Percentiles rank a stretch among this genome's conserved stretches.
phyloP scores from a whole-genome alignment of 1,284 basidiomycete genomes.

The Chondrostereum purpureum region DNA sequence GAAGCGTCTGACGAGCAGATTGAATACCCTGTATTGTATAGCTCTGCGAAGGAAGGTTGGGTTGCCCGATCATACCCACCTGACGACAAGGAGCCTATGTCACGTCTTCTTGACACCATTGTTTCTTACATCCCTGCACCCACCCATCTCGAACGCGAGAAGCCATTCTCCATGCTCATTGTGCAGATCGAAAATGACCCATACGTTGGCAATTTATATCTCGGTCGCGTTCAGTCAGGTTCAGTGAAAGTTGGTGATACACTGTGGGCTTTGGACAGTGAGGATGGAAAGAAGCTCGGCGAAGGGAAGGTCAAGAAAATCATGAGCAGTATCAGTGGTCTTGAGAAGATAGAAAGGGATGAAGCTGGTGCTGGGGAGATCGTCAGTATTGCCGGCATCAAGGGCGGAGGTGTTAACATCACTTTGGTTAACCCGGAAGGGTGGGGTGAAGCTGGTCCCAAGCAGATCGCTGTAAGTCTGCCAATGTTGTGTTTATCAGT shows the following conservation, averaged over 20 bases:
- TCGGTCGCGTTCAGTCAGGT: conserved; percentile 38
- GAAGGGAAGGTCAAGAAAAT: conserved; percentile 40
- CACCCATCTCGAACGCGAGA: conserved; percentile 26
- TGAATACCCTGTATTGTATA: conserved; percentile 42
- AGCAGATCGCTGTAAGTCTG: conserved; percentile 29
- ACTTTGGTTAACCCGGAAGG: conserved; percentile 35
- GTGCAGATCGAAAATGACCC: conserved; percentile 40
- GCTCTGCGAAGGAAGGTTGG: conserved; percentile 44
- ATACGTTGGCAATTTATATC: conserved; percentile 38
- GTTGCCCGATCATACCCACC: conserved; percentile 24
- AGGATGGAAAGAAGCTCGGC: conserved; percentile 35
- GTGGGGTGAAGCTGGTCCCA: conserved; percentile 32
- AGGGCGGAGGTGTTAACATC: conserved; percentile 36
- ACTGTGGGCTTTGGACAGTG: conserved; percentile 28
- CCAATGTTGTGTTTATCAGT: conserved; percentile 3
- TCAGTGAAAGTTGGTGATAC: conserved; percentile 30
- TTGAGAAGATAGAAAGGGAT: conserved; percentile 34
- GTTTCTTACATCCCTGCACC: conserved; percentile 35
- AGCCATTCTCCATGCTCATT: conserved; percentile 42
- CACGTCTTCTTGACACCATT: conserved; percentile 37
- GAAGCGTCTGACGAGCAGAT: conserved; percentile 43
- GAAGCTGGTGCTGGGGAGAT: conserved; percentile 38
- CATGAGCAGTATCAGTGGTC: conserved; percentile 30
- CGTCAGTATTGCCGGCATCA: conserved; percentile 39
- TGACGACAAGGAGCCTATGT: conserved; percentile 24